Conservation (phyloP, 768 basidiomycete species). For the Holtermannia corniformis region DNA sequence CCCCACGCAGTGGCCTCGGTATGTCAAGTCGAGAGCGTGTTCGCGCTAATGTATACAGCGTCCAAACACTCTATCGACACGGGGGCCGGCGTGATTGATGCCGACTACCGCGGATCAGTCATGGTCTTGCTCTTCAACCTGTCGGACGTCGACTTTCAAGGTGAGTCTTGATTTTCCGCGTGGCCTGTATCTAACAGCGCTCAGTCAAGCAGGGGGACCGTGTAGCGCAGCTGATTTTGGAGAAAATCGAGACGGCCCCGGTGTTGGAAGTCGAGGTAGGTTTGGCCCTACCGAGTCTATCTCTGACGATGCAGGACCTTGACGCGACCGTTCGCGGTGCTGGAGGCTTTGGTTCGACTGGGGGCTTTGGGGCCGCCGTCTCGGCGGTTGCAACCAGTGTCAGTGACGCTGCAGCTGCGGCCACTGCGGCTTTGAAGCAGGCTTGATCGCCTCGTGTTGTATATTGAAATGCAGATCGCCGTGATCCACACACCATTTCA, state of each 20-base stretch:
- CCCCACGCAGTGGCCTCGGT: constrained; percentile 93
- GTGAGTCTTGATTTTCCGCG: constrained; percentile 42
- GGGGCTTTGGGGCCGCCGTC: constrained; percentile 48
- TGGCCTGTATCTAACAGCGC: neutral
- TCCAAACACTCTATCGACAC: constrained; percentile 97
- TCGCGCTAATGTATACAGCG: constrained; percentile 46
- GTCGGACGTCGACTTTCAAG: constrained; percentile 78
- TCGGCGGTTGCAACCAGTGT: neutral
- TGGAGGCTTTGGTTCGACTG: constrained; percentile 91
- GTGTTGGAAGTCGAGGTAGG: constrained; percentile 76
- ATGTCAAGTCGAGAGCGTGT: constrained; percentile 27
- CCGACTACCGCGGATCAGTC: constrained; percentile 86
- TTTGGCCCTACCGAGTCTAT: constrained; percentile 3
- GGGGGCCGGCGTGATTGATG: constrained; percentile 93
- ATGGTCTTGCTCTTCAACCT: constrained; percentile 90
- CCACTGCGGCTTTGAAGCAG: too few relatives aligned
- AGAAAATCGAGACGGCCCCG: constrained; percentile 76
- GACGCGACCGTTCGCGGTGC: constrained; percentile 74
- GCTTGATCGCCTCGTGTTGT: too few relatives aligned
- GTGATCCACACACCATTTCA: too few relatives aligned
- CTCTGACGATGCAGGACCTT: constrained; percentile 51
- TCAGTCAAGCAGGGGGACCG: constrained; percentile 86
- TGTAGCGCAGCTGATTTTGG: constrained; percentile 90
- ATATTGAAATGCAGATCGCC: too few relatives aligned
- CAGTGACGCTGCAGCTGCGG: neutral